Evolutionary conservation across 192 early-diverging fungal genomes (phyloP), one percentile per base, ranked within the genome.

Genomic region (Linnemannia zychae): DNA sequence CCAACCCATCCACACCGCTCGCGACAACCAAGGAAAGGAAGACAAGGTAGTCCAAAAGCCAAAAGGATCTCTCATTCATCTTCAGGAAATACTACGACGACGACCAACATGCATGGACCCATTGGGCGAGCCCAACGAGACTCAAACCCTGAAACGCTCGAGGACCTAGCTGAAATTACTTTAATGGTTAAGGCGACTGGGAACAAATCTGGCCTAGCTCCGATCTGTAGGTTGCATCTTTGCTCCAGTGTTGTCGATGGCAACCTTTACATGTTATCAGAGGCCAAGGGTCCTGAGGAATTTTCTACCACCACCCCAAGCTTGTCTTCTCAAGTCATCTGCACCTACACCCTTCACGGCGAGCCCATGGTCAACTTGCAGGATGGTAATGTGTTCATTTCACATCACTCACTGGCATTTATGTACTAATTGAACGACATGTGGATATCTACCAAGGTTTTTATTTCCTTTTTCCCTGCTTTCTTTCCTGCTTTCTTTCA

Each of bases 351-450:
- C 18, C 49, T 87, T 12, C 50, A 46, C 0, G 81, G 84, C 40
- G 79, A 84, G 52, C 88, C 88, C 37, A 87, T 89, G 86, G 87
- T 84, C 71, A 77, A 82, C 52, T 38, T 87, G 22, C 53, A 63
- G 17, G n/a, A 82, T 87, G 85, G 80, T 73, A 73, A 46, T 68
- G 31, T 34, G 15, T 17, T 16, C 20, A 18, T 50, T 7, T 24
- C 17, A 38, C n/a, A 47, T 20, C 1, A 48, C 52, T 1, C 44
- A 0, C 9, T 47, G 24, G 15, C 22, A 6, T 68, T 68, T 12
- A 69, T 36, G 9, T 24, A 60, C 53, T 60, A 60, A 60, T 0
- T 60, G 24, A 53, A 7, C 53, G 53, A 60, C 28, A 38, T n/a
- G 36, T 38, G 37, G 18, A n/a, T 24, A 24, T 7, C 24, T 31